Percentiles rank a stretch among this genome's conserved stretches.
phyloP scores from a whole-genome alignment of 805 yeast species.

The Pichia cephalocereana region DNA sequence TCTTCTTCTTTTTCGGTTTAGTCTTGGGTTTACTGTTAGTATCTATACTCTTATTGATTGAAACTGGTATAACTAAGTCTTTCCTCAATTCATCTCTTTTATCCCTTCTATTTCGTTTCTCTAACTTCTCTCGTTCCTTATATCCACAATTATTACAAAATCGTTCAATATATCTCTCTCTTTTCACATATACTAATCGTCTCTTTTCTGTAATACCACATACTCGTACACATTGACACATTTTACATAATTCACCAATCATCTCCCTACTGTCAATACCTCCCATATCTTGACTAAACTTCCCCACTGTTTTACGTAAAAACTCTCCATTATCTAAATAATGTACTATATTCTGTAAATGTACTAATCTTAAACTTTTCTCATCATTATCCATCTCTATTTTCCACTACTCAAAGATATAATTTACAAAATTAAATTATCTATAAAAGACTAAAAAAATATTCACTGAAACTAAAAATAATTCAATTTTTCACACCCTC shows the following conservation, averaged over 20 bases:
- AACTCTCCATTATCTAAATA: not conserved
- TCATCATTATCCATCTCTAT: not conserved
- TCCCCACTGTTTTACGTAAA: not conserved
- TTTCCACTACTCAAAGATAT: too few species aligned
- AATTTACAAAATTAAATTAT: too few species aligned
- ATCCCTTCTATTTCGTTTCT: constrained; percentile 1
- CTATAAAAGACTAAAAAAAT: too few species aligned
- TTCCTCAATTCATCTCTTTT: not conserved
- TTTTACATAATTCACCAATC: not conserved
- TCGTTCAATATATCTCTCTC: not conserved
- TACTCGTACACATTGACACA: not conserved
- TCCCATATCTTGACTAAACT: not conserved
- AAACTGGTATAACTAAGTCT: not conserved
- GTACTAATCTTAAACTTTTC: not conserved
- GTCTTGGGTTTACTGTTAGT: constrained; percentile 2
- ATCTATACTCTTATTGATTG: not conserved
- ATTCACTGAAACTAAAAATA: too few species aligned
- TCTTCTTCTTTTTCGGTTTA: constrained; percentile 12
- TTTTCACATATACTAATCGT: not conserved
- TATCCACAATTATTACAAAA: not conserved
- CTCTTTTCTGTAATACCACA: not conserved
- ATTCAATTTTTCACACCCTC: constrained; percentile 42
- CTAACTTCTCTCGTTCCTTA: constrained; percentile 3
- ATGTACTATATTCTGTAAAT: not conserved
- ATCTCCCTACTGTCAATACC: too few species aligned